phyloP scores from a whole-genome alignment of 345 rosid species.

The Corchorus capsularis region DNA sequence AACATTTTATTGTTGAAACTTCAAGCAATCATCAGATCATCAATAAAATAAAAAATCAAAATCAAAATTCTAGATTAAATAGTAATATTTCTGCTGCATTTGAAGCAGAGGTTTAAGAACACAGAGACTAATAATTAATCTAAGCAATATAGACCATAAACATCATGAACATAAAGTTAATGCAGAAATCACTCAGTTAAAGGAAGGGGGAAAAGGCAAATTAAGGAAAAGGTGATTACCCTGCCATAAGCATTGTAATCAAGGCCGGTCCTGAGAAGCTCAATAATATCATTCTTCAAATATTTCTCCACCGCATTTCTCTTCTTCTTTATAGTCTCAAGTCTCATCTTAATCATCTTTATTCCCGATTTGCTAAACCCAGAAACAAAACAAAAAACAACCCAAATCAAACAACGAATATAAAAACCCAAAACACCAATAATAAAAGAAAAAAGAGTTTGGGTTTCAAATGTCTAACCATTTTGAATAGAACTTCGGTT shows the following conservation, averaged over 20 bases:
- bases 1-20: not conserved
- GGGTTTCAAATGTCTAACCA: constrained; percentile 28
- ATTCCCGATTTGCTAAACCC: constrained; percentile 57
- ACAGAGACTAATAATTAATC: not conserved
- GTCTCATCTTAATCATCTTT: constrained; percentile 58
- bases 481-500: constrained; percentile 41
- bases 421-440: not conserved
- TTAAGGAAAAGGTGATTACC: constrained; percentile 37
- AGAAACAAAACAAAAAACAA: not conserved
- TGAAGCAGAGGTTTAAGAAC: constrained; percentile 10
- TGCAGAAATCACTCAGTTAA: not conserved
- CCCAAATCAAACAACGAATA: not conserved
- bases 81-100: not conserved
- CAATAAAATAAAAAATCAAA: not conserved
- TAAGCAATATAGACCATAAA: not conserved
- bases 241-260: constrained; percentile 79
- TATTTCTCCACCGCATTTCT: constrained; percentile 59
- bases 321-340: constrained; percentile 74
- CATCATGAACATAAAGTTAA: not conserved
- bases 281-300: constrained; percentile 79
- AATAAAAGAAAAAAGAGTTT: not conserved
- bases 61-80: not conserved
- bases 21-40: not conserved
- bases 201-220: not conserved
- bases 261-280: constrained; percentile 63